Conservation (phyloP, 495 filamentous ascomycete species). For the Aspergillus bertholletiae region DNA sequence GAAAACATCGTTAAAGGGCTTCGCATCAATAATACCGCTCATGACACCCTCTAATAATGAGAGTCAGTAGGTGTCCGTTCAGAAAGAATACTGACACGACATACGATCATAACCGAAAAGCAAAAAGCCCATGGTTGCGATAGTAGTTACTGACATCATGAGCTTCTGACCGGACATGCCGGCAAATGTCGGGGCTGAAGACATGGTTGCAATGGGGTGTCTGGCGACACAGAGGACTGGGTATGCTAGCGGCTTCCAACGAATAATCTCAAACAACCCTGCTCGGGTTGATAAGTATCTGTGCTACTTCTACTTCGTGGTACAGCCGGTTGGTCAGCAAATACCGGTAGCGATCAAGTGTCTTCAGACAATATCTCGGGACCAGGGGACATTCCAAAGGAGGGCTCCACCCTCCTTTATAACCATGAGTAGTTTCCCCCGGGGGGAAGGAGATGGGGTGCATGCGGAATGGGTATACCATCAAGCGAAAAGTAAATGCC, state of each 20-base stretch:
- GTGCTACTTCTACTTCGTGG: neutral
- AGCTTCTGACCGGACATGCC: constrained; percentile 63
- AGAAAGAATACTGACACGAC: neutral
- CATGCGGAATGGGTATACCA: neutral
- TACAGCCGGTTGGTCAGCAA: neutral
- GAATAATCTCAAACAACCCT: neutral
- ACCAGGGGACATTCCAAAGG: neutral
- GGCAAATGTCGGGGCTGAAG: constrained; percentile 44
- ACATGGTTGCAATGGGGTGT: neutral
- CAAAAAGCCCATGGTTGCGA: constrained; percentile 71
- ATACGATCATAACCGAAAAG: constrained; percentile 64
- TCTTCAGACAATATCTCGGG: neutral
- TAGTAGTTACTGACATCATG: constrained; percentile 57
- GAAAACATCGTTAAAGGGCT: constrained; percentile 69
- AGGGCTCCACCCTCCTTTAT: neutral
- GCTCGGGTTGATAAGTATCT: neutral
- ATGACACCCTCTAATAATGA: constrained; percentile 56
- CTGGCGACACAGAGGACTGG: neutral
- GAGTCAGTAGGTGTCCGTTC: constrained; percentile 8
- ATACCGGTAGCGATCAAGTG: neutral
- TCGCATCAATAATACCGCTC: constrained; percentile 75
- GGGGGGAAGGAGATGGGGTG: neutral
- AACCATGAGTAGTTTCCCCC: neutral
- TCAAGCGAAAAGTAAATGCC: neutral
- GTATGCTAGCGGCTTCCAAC: neutral